Base-by-base conservation (phyloP, 805 yeast genomes). In the Candida tallmaniae region DNA sequence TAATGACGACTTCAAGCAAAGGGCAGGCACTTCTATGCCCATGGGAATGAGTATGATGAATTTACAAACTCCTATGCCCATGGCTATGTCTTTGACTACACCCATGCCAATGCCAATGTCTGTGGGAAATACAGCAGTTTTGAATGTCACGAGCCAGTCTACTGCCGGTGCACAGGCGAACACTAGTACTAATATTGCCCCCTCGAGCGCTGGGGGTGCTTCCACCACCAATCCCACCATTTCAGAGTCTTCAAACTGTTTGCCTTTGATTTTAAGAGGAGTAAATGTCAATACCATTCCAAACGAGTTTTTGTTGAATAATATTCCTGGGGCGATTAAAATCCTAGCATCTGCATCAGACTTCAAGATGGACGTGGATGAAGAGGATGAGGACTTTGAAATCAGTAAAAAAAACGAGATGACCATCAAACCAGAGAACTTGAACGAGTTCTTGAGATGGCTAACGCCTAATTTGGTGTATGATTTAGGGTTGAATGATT, bases 281-380 rank as follows among this genome's bases (percentile, higher is more conserved):
- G 73, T 81, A 39, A 80, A 85, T 13, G 62, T 80, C 0, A 63
- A 70, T 28, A 71, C 83, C 0, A 76, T 83, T 8, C 90, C 94
- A 0, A 61, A 66, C 11, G 46, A 52, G 10, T 77, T 78, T 41
- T 56, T 72, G 26, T 40, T 59, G 9, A 58, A 63, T 13, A 65
- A 58, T 35, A 41, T 68, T 9, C 31, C 40, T 6, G 47, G 47
- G n/a, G 47, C 47, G 5, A 34, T 41, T 9, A 41, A 41, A 24
- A 34, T 41, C 23, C 33, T 38, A 6, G 44, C 47, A 20, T 36
- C 45, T 5, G 47, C 47, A 13, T 39, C 60, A 17, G 60, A 49
- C 28, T 61, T 61, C 40, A 51, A 50, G 24, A 56, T 64, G 40
- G 58, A 52, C 32, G 58, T 52, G n/a, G 65, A 58, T 27, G 68